Conservation (phyloP, 2,329 filamentous ascomycete genomes). For the Coniosporium tulheliwenetii region DNA sequence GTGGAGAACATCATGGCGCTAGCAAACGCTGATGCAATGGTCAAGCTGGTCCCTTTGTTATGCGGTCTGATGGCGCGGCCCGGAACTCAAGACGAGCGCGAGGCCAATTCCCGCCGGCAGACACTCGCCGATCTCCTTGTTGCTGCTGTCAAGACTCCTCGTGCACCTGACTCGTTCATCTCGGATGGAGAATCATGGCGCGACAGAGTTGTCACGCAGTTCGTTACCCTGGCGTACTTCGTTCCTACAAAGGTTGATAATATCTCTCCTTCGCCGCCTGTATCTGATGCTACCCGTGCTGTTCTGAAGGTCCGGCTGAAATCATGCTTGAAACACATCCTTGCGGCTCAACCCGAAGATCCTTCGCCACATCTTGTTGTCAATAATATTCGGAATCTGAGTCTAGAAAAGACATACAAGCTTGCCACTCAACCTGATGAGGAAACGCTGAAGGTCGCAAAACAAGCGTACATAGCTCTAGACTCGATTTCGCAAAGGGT, state of each 20-base stretch:
- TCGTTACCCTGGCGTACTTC: conserved; percentile 37
- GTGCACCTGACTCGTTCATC: too few species aligned
- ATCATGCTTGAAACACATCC: too few species aligned
- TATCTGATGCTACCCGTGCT: conserved; percentile 21
- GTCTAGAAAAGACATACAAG: too few species aligned
- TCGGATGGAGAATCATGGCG: conserved; percentile 9
- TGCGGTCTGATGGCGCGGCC: conserved; percentile 30
- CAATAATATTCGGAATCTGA: too few species aligned
- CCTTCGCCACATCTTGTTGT: too few species aligned
- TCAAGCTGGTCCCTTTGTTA: conserved; percentile 38
- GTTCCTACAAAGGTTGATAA: conserved; percentile 18
- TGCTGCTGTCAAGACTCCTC: conserved; percentile 27
- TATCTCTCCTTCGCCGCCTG: conserved; percentile 23
- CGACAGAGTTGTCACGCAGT: conserved; percentile 25
- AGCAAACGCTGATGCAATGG: conserved; percentile 33
- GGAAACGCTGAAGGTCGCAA: too few species aligned
- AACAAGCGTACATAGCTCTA: too few species aligned
- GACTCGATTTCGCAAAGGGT: too few species aligned
- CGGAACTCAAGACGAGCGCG: conserved; percentile 26
- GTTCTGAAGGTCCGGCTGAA: too few species aligned
- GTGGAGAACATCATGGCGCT: conserved; percentile 57
- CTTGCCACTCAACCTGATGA: too few species aligned
- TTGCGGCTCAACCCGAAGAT: too few species aligned
- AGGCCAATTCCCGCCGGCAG: conserved; percentile 29
- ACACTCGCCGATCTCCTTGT: conserved; percentile 37